phyloP scores from a whole-genome alignment of 345 rosid species.

The Physaria fendleri region DNA sequence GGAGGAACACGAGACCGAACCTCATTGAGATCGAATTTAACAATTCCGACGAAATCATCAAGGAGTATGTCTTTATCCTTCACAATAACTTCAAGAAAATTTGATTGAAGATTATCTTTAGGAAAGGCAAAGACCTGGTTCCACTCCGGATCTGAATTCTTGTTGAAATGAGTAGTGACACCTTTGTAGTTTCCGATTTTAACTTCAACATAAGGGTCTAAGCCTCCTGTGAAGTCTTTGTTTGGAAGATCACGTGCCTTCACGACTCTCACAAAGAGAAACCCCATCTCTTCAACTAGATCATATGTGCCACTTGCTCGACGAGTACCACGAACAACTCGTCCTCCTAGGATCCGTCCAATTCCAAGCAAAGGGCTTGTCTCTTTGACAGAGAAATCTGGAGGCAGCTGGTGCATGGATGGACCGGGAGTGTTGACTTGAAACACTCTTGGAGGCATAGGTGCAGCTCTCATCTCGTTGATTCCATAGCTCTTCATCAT shows the following conservation, averaged over 20 bases:
- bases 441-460: conserved; percentile 25
- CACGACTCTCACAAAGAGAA: conserved; percentile 82
- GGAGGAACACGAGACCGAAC: conserved; percentile 73
- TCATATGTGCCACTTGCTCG: conserved; percentile 63
- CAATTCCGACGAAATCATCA: conserved; percentile 69
- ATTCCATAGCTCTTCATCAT: conserved; percentile 10
- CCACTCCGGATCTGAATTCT: conserved; percentile 82
- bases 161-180: conserved; percentile 53
- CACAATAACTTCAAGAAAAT: conserved; percentile 58
- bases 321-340: conserved; percentile 53
- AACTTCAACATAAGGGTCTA: conserved; percentile 83
- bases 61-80: conserved; percentile 69
- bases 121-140: conserved; percentile 90
- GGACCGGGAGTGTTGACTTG: conserved; percentile 22
- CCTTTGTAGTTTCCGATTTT: conserved; percentile 87
- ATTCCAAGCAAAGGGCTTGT: conserved; percentile 88
- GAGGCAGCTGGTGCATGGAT: conserved; percentile 34
- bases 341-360: conserved; percentile 70
- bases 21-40: conserved; percentile 58
- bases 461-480: conserved; percentile 30
- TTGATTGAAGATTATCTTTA: conserved; percentile 54
- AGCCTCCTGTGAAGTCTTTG: conserved; percentile 72
- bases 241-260: conserved; percentile 83
- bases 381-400: conserved; percentile 69
- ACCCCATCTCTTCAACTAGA: conserved; percentile 87